Conservation (phyloP, 306 rosid genomes). For the Hippophae gyantsensis region DNA sequence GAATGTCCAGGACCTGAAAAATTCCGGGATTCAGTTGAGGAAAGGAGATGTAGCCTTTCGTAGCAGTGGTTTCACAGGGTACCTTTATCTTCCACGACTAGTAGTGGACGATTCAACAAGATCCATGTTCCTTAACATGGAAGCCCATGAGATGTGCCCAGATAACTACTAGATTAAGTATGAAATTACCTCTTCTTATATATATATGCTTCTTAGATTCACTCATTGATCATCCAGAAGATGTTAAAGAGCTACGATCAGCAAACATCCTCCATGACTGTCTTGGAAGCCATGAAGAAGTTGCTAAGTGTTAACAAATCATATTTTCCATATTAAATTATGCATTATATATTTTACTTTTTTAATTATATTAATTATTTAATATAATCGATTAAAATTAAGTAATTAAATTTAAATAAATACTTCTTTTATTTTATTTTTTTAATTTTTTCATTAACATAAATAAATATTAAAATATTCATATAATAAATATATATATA, state of each 20-base stretch:
- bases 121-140: constrained; percentile 1
- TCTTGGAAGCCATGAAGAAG: too few relatives aligned
- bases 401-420: too few relatives aligned
- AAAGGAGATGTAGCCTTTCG: neutral
- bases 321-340: too few relatives aligned
- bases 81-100: constrained; percentile 10
- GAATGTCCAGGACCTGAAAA: neutral
- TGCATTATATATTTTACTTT: too few relatives aligned
- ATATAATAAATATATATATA: neutral
- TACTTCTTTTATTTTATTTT: too few relatives aligned
- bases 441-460: too few relatives aligned
- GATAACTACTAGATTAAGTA: neutral
- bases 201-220: constrained; percentile 10
- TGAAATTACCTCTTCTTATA: constrained; percentile 1
- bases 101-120: constrained; percentile 7
- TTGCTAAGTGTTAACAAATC: too few relatives aligned
- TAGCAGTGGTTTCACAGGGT: neutral
- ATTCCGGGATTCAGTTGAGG: constrained; percentile 1
- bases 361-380: too few relatives aligned
- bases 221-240: constrained; percentile 10
- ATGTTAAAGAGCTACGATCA: neutral
- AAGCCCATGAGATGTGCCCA: constrained; percentile 14
- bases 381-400: too few relatives aligned
- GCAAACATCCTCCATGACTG: neutral
- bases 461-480: too few relatives aligned